A percentile compares a stretch with the other conserved stretches of the same genome.
Evolutionary conservation across 805 yeast genomes (phyloP).

Genomic region (Brettanomyces anomalus): DNA sequence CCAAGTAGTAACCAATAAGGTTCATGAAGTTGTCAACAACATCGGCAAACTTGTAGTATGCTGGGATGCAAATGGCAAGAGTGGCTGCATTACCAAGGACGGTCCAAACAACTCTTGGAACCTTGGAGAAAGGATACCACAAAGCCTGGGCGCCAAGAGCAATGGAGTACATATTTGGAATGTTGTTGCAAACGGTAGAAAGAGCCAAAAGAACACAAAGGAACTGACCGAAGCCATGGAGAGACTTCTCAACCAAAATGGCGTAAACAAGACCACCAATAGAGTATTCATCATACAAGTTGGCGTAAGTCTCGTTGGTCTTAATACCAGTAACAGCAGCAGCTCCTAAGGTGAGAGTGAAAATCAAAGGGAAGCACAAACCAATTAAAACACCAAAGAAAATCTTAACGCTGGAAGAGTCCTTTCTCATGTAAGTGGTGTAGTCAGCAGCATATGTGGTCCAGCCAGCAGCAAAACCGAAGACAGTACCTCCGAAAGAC

Average conservation of each 20-base stretch:
- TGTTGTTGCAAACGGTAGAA: slow-evolving; percentile 84
- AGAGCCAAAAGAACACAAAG: slow-evolving; percentile 77
- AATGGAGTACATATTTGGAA: slow-evolving; percentile 90
- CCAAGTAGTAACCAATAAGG: slow-evolving; percentile 83
- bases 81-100: slow-evolving; percentile 63
- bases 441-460: slow-evolving; percentile 88
- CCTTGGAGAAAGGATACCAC: slow-evolving; percentile 61
- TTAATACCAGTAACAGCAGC: slow-evolving; percentile 68
- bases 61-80: slow-evolving; percentile 85
- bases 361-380: slow-evolving; percentile 55
- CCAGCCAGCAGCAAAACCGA: slow-evolving; percentile 94
- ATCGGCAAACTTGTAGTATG: slow-evolving; percentile 58
- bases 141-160: slow-evolving; percentile 80
- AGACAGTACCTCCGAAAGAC: slow-evolving; percentile 74
- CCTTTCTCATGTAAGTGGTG: slow-evolving; percentile 75
- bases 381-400: slow-evolving; percentile 60
- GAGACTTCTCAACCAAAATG: slow-evolving; percentile 66
- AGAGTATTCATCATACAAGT: slow-evolving; percentile 41
- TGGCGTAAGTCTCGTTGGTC: slow-evolving; percentile 35
- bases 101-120: slow-evolving; percentile 85
- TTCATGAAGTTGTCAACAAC: slow-evolving; percentile 87
- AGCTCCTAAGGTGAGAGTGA: slow-evolving; percentile 76
- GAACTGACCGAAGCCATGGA: slow-evolving; percentile 86
- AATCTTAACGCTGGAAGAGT: slow-evolving; percentile 47
- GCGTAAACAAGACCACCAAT: slow-evolving; percentile 81